Evolutionary conservation across 202 grass and related monocot species (phyloP).

Genomic region (Panicum hallii): DNA sequence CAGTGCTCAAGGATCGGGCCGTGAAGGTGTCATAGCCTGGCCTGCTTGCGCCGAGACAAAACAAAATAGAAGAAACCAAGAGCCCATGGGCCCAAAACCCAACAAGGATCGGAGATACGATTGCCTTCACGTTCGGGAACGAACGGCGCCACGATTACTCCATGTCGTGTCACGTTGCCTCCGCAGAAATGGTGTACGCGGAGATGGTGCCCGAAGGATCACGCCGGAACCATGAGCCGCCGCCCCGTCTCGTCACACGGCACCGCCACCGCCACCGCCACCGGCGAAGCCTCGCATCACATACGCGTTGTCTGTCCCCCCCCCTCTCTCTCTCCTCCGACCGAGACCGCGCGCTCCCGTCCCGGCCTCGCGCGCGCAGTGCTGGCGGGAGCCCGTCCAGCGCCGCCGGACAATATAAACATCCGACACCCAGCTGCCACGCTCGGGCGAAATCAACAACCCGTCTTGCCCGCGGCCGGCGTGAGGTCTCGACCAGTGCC

Average conservation of each 20-base stretch:
- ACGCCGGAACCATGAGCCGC: constrained; percentile 40
- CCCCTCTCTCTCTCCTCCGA: too few relatives aligned
- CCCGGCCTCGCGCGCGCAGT: not conserved
- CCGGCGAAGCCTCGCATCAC: not conserved
- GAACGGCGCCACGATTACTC: not conserved
- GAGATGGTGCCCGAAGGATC: not conserved
- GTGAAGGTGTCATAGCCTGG: too few relatives aligned
- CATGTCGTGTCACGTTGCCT: too few relatives aligned
- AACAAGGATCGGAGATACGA: too few relatives aligned
- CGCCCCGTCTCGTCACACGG: not conserved
- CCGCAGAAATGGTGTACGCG: too few relatives aligned
- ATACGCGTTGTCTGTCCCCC: not conserved
- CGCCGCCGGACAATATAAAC: not conserved
- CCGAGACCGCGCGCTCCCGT: not conserved
- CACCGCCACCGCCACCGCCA: not conserved
- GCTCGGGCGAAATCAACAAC: not conserved
- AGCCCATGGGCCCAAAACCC: too few relatives aligned
- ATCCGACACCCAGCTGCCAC: not conserved
- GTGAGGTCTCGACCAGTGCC: not conserved
- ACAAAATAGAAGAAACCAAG: too few relatives aligned
- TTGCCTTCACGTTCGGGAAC: not conserved
- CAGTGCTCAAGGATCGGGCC: too few relatives aligned
- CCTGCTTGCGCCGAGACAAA: too few relatives aligned
- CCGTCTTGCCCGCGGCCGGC: not conserved
- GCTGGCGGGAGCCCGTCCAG: not conserved